These are phyloP conservation scores for Globisporangium irregulare DNA, from an alignment of 352 stramenopile species.

Conservation along the genomic window DNA sequence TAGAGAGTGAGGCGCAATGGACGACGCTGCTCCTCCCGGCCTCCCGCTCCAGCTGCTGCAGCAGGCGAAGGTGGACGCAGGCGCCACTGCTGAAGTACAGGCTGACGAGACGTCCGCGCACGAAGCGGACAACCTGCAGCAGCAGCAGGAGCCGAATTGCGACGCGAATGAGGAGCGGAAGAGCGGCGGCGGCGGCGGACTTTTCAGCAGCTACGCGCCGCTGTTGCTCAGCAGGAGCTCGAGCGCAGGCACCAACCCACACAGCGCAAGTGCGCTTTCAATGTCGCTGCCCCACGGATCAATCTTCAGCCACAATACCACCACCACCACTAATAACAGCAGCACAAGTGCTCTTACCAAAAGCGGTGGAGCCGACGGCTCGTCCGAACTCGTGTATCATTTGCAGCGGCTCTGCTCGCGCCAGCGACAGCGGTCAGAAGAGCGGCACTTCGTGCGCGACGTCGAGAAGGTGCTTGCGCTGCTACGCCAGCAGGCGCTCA, in stretches of 20 bases:
- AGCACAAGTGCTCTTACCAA: background rate
- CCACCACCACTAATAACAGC: background rate
- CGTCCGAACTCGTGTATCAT: constrained; percentile 52
- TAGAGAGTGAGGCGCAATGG: constrained; percentile 1
- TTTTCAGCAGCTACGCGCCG: constrained; percentile 2
- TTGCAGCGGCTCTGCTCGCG: constrained; percentile 60
- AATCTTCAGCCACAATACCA: constrained; percentile 5
- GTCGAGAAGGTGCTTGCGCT: constrained; percentile 59
- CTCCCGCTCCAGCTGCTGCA: background rate
- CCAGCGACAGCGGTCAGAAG: constrained; percentile 60
- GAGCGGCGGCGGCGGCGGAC: background rate
- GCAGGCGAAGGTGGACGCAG: background rate
- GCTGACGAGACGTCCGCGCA: background rate
- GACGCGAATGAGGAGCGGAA: constrained; percentile 21
- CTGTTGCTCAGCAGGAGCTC: constrained; percentile 14
- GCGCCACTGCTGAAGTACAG: background rate
- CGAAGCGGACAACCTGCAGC: background rate
- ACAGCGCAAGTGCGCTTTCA: background rate
- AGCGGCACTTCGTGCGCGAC: constrained; percentile 62
- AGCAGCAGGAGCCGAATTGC: constrained; percentile 31
- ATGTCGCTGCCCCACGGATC: background rate
- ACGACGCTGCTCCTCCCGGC: background rate
- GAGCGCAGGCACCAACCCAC: constrained; percentile 6
- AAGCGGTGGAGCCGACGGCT: background rate
- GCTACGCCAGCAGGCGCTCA: constrained; percentile 22